Base-by-base conservation (phyloP, 2,329 filamentous ascomycete genomes). In the Rutstroemia sp. region DNA sequence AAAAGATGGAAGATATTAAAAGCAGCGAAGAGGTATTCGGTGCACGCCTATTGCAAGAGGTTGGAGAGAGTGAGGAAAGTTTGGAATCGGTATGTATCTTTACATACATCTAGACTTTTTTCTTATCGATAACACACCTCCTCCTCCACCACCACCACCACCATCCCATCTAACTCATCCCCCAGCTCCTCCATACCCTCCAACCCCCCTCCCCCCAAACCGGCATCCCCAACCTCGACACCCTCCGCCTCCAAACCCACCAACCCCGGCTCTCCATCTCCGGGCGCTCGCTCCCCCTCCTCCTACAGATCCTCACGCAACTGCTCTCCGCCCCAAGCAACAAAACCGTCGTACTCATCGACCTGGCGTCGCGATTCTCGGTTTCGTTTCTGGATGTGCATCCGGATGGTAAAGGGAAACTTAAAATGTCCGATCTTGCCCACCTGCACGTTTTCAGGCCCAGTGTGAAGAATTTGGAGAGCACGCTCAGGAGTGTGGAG, bases 291-390 rank as follows among this genome's bases (percentile, higher is more conserved):
- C 27, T 56, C 27, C 57, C 52, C 5, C 21, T 51, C 19, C 38
- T 44, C 5, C 16, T 44, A 37, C 34, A 53, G 21, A 39, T 56
- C 12, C 4, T 56, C n/a, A 45, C 19, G 4, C 6, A 16, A 14
- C 49, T 56, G 52, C 66, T 85, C 14, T 73, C 18, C 3, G n/a
- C 18, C 1, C 2, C 12, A 12, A n/a, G 10, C 8, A 27, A 12
- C 1, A 55, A 55, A n/a, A 44, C 37, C n/a, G 53, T 55, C 3
- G 53, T 55, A 2, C 25, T 86, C 6, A 64, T 86, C 49, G 83
- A 86, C 62, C 66, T 77, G 1, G 79, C 82, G 47, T 71, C 72
- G 8, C 74, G 75, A 8, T 86, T 86, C 60, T 80, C 84, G 57
- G 69, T 75, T 2, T 76, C 63, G 4, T 62, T 67, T 49, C 49